Evolutionary conservation across 495 filamentous ascomycete species (phyloP).

Genomic region (Corynascus novoguineensis): DNA sequence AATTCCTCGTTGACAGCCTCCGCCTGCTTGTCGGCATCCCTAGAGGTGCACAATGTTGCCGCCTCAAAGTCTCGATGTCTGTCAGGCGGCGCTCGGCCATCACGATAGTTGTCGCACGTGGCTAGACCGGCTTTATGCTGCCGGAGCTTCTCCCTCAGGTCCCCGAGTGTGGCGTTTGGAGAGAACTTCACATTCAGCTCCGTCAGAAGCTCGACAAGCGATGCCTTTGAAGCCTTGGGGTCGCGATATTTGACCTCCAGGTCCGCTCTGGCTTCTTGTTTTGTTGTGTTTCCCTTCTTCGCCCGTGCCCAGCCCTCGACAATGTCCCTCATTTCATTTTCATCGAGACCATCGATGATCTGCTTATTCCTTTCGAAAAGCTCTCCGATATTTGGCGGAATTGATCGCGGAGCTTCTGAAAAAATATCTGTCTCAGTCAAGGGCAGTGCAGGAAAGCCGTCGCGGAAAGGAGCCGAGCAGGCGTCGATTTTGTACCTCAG

Average conservation of each 20-base stretch:
- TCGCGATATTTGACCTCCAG: neutral
- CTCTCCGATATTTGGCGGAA: neutral
- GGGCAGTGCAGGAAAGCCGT: neutral
- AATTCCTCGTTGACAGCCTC: conserved; percentile 8
- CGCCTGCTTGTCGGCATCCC: neutral
- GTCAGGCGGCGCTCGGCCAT: conserved; percentile 12
- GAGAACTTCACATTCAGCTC: conserved; percentile 12
- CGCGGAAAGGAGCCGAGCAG: neutral
- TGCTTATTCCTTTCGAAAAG: neutral
- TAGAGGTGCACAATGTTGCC: neutral
- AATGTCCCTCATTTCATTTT: neutral
- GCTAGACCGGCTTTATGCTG: neutral
- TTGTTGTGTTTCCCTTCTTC: neutral
- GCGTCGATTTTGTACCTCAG: conserved; percentile 2
- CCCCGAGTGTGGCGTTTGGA: neutral
- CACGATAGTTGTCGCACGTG: conserved; percentile 10
- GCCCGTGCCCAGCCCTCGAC: neutral
- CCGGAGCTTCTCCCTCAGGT: conserved; percentile 1
- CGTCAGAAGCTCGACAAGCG: neutral
- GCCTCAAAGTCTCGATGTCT: conserved; percentile 1
- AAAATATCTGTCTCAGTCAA: neutral
- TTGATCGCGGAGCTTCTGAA: neutral
- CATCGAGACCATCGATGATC: neutral
- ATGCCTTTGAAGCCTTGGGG: neutral
- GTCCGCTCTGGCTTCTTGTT: neutral